These are phyloP conservation scores for Cucurbita maxima DNA, from an alignment of 306 rosid species.

Conservation along the genomic window DNA sequence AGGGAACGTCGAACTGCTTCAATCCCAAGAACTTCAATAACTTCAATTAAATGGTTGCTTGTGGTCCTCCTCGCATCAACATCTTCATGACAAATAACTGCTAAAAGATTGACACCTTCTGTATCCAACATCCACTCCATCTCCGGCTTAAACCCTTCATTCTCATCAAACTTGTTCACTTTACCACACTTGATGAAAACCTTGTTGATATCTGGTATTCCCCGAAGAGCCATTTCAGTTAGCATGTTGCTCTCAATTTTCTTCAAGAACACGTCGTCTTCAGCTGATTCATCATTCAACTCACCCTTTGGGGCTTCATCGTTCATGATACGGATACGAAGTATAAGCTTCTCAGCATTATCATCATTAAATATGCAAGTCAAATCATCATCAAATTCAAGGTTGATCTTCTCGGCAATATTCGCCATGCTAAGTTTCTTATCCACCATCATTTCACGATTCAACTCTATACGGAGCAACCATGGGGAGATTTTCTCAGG, in stretches of 20 bases:
- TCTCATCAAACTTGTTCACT: constrained; percentile 66
- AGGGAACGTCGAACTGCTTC: constrained; percentile 92
- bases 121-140: constrained; percentile 99
- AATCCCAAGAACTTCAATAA: constrained; percentile 93
- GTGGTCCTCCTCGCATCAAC: constrained; percentile 86
- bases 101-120: constrained; percentile 93
- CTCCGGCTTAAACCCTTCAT: constrained; percentile 75
- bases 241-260: constrained; percentile 96
- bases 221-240: constrained; percentile 94
- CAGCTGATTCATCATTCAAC: constrained; percentile 80
- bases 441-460: constrained; percentile 99
- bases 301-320: constrained; percentile 95
- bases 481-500: constrained; percentile 95
- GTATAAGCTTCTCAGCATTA: constrained; percentile 91
- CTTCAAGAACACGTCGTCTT: constrained; percentile 92
- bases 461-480: constrained; percentile 92
- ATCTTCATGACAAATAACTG: constrained; percentile 84
- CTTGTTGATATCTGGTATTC: constrained; percentile 85
- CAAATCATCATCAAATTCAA: constrained; percentile 80
- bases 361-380: constrained; percentile 94
- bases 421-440: constrained; percentile 98
- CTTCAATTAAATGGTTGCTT: constrained; percentile 94
- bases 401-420: constrained; percentile 94
- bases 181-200: constrained; percentile 80
- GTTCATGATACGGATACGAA: constrained; percentile 92